A percentile compares a stretch with the other conserved stretches of the same genome.
phyloP scores from a whole-genome alignment of 495 filamentous ascomycete species.

The Letharia lupina region DNA sequence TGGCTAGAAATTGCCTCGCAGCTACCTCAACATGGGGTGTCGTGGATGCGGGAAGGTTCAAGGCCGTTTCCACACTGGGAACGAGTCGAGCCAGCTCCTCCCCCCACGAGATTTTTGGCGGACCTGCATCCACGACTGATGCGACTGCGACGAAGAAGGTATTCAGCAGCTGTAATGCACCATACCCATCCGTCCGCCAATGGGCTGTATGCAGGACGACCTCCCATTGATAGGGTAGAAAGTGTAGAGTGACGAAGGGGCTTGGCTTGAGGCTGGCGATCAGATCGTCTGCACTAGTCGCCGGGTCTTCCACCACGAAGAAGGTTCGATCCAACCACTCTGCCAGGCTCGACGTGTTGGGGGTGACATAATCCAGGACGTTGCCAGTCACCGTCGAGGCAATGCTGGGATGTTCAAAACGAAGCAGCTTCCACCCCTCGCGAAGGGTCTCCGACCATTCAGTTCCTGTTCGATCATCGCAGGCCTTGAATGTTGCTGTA shows the following conservation, averaged over 20 bases:
- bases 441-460: too few species aligned
- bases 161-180: slow-evolving; percentile 28
- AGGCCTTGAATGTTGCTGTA: slow-evolving; percentile 20
- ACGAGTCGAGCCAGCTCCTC: slow-evolving; percentile 27
- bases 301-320: slow-evolving; percentile 21
- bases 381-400: slow-evolving; percentile 23
- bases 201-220: slow-evolving; percentile 29
- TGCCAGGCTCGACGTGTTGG: slow-evolving; percentile 19
- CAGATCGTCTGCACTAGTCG: slow-evolving; percentile 24
- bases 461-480: too few species aligned
- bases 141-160: slow-evolving; percentile 18
- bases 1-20: slow-evolving; percentile 18
- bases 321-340: slow-evolving; percentile 30
- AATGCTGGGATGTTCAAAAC: slow-evolving; percentile 31
- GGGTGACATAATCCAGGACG: slow-evolving; percentile 26
- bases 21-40: slow-evolving; percentile 17
- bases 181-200: slow-evolving; percentile 32
- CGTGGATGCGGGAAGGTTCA: slow-evolving; percentile 15
- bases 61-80: slow-evolving; percentile 30
- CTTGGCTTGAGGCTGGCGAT: slow-evolving; percentile 22
- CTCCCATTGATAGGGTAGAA: slow-evolving; percentile 21
- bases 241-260: slow-evolving; percentile 23
- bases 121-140: slow-evolving; percentile 15
- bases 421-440: slow-evolving; percentile 26
- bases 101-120: slow-evolving; percentile 28